Base-by-base conservation (phyloP, 2,329 filamentous ascomycete genomes). In the Pyrenophora tritici-repentis region DNA sequence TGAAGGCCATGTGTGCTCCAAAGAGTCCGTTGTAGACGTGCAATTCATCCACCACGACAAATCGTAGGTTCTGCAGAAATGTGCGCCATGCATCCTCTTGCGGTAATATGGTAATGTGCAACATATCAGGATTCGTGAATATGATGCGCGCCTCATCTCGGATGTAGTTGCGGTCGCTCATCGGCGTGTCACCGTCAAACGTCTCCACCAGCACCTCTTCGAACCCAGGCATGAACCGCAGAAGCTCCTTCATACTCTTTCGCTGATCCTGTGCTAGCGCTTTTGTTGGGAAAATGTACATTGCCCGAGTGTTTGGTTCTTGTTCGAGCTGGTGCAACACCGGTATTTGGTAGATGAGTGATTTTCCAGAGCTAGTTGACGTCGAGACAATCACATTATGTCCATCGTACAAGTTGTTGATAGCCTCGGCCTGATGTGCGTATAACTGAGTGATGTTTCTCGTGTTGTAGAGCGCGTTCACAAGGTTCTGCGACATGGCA, bases 251-350 rank as follows among this genome's bases (percentile, higher is more conserved):
- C 70, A 99, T 78, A 61, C 91, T 96, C 61, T 91, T 83, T 62
- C 87, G 86, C 73, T 99, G 94, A 73, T 99, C 94, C 71, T 99
- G 94, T 0, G 94, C 93, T 13, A 99, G 77, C 1, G 94, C 94
- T 75, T 99, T 99, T 0, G 94, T 99, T 0, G 94, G 94, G 55
- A 99, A 99, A 31, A 99, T 96, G 70, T 97, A 97, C 86, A 99
- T 91, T 2, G 94, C 94, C 62, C 94, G 81, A 7, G 90, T 89
- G 48, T 86, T 80, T 2, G 74, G 77, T 64, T 97, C 89, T 44
- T 84, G 79, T 72, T 99, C 93, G 2, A 99, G 77, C 42, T 90
- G 88, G 67, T 96, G 86, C 9, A 99, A 76, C 37, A 99, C 91
- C 0, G 94, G 94, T 13, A 99, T 82, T 67, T 99, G 94, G 67